Evolutionary conservation across 257 asterid species (phyloP).

Genomic region (Solanum clarkiae): DNA sequence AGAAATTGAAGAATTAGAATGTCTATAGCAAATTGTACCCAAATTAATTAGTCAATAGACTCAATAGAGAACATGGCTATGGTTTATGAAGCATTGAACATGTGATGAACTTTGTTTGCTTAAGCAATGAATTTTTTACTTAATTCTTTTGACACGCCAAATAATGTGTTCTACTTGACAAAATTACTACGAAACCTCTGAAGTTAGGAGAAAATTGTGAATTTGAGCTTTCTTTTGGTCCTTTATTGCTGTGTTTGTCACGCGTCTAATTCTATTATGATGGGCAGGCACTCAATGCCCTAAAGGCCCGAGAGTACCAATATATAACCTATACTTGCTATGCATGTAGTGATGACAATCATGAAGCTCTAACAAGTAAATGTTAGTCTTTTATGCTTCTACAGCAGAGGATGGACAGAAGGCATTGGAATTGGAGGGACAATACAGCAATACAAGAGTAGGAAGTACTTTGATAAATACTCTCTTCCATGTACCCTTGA

Average conservation of each 20-base stretch:
- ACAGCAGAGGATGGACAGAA: conserved; percentile 20
- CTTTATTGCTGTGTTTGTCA: conserved; percentile 1
- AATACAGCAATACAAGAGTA: conserved; percentile 1
- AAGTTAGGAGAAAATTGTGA: neutral
- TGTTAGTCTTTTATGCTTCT: neutral
- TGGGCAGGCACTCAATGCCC: too few relatives aligned
- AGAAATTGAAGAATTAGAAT: neutral
- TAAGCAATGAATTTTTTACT: neutral
- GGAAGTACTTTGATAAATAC: neutral
- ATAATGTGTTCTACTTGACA: neutral
- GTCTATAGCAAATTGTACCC: neutral
- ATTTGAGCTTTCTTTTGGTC: neutral
- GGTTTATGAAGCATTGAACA: neutral
- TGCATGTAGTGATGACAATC: too few relatives aligned
- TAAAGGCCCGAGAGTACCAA: too few relatives aligned
- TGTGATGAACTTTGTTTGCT: neutral
- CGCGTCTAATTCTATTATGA: too few relatives aligned
- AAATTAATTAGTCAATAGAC: neutral
- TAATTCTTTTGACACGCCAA: neutral
- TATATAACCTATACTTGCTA: too few relatives aligned
- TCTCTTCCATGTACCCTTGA: neutral
- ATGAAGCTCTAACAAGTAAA: too few relatives aligned
- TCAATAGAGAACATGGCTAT: neutral
- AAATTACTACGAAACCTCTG: neutral
- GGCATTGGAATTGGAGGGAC: conserved; percentile 21